Percentiles rank a stretch among this genome's conserved stretches.
phyloP scores from a whole-genome alignment of 345 rosid genomes.

The Carallia brachiata region DNA sequence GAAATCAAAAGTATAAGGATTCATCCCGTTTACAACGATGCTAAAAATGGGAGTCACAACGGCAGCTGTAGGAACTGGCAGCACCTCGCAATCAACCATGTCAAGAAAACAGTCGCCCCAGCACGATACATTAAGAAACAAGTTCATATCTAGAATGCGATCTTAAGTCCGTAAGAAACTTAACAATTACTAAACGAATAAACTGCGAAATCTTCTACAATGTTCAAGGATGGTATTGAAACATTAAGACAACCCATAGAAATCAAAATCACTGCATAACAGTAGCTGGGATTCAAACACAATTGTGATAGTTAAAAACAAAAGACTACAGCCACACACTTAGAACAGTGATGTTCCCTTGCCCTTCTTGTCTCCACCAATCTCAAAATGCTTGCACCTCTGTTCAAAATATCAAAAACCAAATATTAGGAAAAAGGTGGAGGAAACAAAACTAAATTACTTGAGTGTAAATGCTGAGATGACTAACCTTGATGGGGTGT shows the following conservation, averaged over 20 bases:
- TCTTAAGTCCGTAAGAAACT: too few species aligned
- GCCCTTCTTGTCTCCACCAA: conserved; percentile 13
- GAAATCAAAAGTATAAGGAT: too few species aligned
- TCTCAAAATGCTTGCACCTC: conserved; percentile 13
- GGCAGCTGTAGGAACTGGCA: too few species aligned
- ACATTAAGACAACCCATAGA: background rate
- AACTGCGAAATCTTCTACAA: background rate
- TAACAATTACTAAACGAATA: too few species aligned
- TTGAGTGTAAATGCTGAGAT: background rate
- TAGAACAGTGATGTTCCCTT: conserved; percentile 14
- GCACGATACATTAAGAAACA: too few species aligned
- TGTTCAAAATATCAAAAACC: background rate
- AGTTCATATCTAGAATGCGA: too few species aligned
- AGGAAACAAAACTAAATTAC: background rate
- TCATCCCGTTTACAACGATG: too few species aligned
- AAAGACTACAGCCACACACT: background rate
- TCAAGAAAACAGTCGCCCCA: too few species aligned
- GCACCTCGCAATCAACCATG: too few species aligned
- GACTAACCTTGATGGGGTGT: conserved; percentile 61
- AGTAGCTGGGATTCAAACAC: background rate
- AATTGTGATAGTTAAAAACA: background rate
- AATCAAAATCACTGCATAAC: background rate
- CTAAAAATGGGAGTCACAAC: too few species aligned
- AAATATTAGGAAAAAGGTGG: background rate
- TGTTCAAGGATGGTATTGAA: background rate